phyloP scores from a whole-genome alignment of 192 early-diverging fungal species.

The Obelidium mucronatum region DNA sequence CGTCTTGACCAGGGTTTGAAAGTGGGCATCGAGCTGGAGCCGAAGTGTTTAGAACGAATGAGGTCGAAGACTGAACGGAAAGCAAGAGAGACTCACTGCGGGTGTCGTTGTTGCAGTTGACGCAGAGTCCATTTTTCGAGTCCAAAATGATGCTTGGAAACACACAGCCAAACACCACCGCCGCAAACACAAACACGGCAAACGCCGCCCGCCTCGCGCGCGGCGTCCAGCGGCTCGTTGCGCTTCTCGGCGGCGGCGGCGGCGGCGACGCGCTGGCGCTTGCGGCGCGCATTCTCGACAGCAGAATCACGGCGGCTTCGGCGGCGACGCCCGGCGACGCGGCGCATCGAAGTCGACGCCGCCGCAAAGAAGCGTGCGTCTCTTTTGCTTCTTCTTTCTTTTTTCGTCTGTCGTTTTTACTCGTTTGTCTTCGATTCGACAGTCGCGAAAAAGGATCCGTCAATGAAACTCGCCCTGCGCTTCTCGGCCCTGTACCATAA shows the following conservation, averaged over 20 bases:
- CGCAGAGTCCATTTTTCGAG: neutral
- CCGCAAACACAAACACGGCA: neutral
- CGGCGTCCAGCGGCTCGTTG: neutral
- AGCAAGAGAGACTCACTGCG: neutral
- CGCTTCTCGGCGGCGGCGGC: neutral
- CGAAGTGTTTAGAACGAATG: neutral
- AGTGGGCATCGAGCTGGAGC: conserved; percentile 12
- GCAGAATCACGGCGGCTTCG: conserved; percentile 62
- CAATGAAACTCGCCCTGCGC: conserved; percentile 57
- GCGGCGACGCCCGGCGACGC: conserved; percentile 58
- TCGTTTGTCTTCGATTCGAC: neutral
- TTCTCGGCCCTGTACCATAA: conserved; percentile 69
- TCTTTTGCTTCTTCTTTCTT: neutral
- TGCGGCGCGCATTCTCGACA: conserved; percentile 38
- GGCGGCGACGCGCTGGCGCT: neutral
- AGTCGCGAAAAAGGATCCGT: conserved; percentile 64
- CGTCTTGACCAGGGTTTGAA: conserved; percentile 16
- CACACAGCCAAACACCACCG: neutral
- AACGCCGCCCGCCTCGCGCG: neutral
- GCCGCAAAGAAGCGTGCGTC: conserved; percentile 73
- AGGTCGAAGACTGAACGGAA: too few species aligned
- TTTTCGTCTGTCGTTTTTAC: neutral
- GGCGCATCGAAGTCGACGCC: conserved; percentile 59
- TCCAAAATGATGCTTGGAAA: too few species aligned
- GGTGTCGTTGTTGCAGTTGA: neutral